Evolutionary conservation across 768 basidiomycete species (phyloP), one percentile per base, ranked within the genome.

Genomic region (Boletus pseudo-olivaceus): DNA sequence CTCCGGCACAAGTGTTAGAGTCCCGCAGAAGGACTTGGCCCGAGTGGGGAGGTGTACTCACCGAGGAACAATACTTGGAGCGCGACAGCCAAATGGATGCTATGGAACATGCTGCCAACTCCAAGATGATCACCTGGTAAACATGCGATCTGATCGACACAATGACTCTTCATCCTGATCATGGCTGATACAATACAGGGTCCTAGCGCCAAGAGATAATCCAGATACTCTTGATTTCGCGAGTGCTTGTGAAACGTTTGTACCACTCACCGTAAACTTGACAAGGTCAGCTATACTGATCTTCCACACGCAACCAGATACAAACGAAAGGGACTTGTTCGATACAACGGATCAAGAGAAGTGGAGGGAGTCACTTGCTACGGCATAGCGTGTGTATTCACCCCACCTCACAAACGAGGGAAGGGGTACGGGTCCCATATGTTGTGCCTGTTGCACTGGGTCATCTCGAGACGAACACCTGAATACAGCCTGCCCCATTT

Each of bases 371-470:
- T 75, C 1, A 55, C 68, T 8, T 76, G 78, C 43, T 83, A 84
- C 55, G 79, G 69, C 2, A 68, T 87, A 42, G 82, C 82, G 0
- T 76, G 76, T 7, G 81, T 85, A 6, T 85, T 75, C 65, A 83
- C 82, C 3, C 78, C 79, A 17, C 62, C 71, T 1, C 49, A 60
- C 37, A 72, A 82, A 15, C 75, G 82, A 40, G 68, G 75, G 7
- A 78, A 77, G 37, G 84, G 84, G 9, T 85, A 82, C 57, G 83
- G 78, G 5, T 62, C 64, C 12, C 81, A 82, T 56, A 82, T 84
- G 83, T 82, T 85, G 82, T 72, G 77, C n/a, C 71, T 86, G 17
- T 51, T 86, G 38, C 84, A 86, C 60, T 80, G 77, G 74, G 74
- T 80, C 11, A 63, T 80, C 29, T 76, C 77, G 11, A 67, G 71